A percentile compares a stretch with the other conserved stretches of the same genome.
Evolutionary conservation across 2,329 filamentous ascomycete genomes (phyloP).

Genomic region (Lachnellula arida): DNA sequence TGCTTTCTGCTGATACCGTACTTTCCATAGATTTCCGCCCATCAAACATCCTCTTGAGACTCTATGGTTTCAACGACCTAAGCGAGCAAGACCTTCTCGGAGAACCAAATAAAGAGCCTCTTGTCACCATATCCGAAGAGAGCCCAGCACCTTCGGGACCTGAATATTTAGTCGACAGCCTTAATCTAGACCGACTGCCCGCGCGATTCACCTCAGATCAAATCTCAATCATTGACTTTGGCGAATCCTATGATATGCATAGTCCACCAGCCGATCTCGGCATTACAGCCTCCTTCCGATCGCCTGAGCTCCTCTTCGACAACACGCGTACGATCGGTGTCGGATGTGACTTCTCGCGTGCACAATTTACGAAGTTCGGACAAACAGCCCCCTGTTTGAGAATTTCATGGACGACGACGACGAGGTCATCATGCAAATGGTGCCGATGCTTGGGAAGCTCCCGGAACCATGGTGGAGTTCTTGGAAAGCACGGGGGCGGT

Average conservation of each 20-base stretch:
- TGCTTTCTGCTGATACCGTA: not conserved
- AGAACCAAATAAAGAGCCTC: constrained; percentile 8
- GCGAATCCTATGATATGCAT: constrained; percentile 8
- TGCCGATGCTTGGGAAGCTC: constrained; percentile 11
- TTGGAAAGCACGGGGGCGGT: constrained; percentile 8
- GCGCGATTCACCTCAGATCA: constrained; percentile 9
- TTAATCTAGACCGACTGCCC: constrained; percentile 7
- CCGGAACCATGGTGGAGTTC: constrained; percentile 7
- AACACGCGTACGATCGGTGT: constrained; percentile 4
- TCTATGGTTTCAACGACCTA: constrained; percentile 5
- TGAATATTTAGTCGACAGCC: constrained; percentile 10
- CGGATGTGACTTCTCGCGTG: constrained; percentile 8
- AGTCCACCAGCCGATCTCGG: constrained; percentile 5
- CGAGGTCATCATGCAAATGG: constrained; percentile 12
- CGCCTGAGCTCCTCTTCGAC: constrained; percentile 9
- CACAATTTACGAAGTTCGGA: constrained; percentile 12
- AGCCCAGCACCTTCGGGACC: constrained; percentile 8
- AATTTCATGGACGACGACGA: constrained; percentile 10
- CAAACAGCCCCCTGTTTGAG: constrained; percentile 7
- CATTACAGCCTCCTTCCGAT: constrained; percentile 5
- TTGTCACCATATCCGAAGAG: constrained; percentile 8
- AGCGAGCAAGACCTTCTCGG: constrained; percentile 7
- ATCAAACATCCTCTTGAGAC: constrained; percentile 11
- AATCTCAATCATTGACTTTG: constrained; percentile 10
- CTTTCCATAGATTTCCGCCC: constrained; percentile 8